Conservation (phyloP, 805 yeast species). For the Lipomyces japonicus region DNA sequence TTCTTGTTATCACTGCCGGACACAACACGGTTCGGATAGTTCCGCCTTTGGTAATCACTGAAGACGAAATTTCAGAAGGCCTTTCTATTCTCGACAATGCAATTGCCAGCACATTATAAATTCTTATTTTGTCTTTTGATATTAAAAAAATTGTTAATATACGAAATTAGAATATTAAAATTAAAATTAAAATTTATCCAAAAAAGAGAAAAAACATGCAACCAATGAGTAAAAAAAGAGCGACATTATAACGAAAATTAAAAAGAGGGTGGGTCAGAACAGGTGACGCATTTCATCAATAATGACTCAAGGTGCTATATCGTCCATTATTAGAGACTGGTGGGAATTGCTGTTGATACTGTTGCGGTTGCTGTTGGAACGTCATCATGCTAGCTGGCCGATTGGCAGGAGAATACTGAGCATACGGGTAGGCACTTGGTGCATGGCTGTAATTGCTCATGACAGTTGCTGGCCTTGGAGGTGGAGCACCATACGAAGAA, state of each 20-base stretch:
- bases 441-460: too few relatives aligned
- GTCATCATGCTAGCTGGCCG: not conserved
- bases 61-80: conserved; percentile 66
- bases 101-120: conserved; percentile 34
- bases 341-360: not conserved
- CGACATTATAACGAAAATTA: not conserved
- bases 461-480: not conserved
- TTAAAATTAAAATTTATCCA: not conserved
- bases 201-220: not conserved
- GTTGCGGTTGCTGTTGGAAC: not conserved
- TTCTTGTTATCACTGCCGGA: conserved; percentile 87
- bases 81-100: conserved; percentile 62
- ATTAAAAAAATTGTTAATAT: too few relatives aligned
- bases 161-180: not conserved
- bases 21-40: conserved; percentile 85
- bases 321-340: too few relatives aligned
- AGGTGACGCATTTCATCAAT: too few relatives aligned
- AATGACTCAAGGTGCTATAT: too few relatives aligned
- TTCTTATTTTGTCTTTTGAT: too few relatives aligned
- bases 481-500: not conserved
- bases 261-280: not conserved
- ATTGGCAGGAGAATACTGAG: too few relatives aligned
- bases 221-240: not conserved
- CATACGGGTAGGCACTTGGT: too few relatives aligned
- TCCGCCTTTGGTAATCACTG: conserved; percentile 83